Percentiles rank a stretch among this genome's conserved stretches.
Conservation (phyloP, 352 stramenopile species). For the Globisporangium nunn region DNA sequence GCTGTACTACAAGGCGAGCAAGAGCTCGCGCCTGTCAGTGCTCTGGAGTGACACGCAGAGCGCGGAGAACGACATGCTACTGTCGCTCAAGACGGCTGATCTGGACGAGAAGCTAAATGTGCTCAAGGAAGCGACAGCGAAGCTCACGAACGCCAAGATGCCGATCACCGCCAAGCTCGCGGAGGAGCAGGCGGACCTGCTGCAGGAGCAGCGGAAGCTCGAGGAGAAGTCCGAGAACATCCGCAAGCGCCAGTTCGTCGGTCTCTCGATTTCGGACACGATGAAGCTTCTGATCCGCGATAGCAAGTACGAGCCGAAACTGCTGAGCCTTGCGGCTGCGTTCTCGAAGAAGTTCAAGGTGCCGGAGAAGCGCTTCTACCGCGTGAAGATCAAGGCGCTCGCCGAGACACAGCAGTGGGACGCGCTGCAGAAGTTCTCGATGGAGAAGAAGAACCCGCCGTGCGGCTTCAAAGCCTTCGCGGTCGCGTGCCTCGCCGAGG, state of each 20-base stretch:
- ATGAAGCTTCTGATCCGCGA: conserved; percentile 75
- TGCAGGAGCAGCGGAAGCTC: conserved; percentile 80
- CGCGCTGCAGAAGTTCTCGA: conserved; percentile 80
- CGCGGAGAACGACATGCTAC: conserved; percentile 65
- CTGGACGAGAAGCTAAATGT: conserved; percentile 60
- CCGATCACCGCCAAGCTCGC: conserved; percentile 56
- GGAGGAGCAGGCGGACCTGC: conserved; percentile 83
- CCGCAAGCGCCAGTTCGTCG: conserved; percentile 75
- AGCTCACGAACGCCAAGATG: conserved; percentile 66
- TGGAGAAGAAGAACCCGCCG: conserved; percentile 80
- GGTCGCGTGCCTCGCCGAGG: conserved; percentile 65
- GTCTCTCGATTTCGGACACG: conserved; percentile 82
- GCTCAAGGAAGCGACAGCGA: conserved; percentile 57
- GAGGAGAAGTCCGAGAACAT: conserved; percentile 78
- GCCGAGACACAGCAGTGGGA: conserved; percentile 84
- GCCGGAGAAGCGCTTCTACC: conserved; percentile 87
- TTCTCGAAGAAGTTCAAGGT: conserved; percentile 89
- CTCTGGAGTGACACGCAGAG: conserved; percentile 62
- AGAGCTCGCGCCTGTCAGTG: conserved; percentile 44
- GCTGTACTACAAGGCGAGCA: conserved; percentile 69
- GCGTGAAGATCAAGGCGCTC: conserved; percentile 87
- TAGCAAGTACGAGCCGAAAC: conserved; percentile 78
- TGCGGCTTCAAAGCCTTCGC: conserved; percentile 84
- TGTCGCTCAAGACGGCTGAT: conserved; percentile 57
- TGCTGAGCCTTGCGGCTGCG: conserved; percentile 48